These are phyloP conservation scores for Niveomyces coronatus DNA, from an alignment of 2,329 filamentous ascomycete genomes.

Conservation along the genomic window DNA sequence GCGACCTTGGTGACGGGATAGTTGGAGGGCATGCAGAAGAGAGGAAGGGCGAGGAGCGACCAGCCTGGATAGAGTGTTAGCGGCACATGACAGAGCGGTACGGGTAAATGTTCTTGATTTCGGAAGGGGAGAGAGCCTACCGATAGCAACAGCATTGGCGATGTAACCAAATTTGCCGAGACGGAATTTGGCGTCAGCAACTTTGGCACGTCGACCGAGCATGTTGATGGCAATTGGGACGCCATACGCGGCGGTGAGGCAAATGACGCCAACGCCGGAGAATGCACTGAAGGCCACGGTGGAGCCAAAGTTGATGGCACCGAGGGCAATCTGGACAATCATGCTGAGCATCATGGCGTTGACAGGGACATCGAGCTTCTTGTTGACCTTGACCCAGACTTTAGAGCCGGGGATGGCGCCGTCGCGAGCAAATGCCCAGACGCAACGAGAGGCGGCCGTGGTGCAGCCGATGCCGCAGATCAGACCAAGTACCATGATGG, in stretches of 20 bases:
- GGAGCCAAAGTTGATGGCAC: conserved; percentile 60
- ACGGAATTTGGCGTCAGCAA: conserved; percentile 47
- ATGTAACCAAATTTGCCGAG: conserved; percentile 51
- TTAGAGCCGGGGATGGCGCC: conserved; percentile 55
- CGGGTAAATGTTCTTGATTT: neutral
- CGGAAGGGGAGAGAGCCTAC: conserved; percentile 31
- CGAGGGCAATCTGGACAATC: conserved; percentile 52
- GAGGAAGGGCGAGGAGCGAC: conserved; percentile 57
- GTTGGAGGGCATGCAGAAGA: conserved; percentile 62
- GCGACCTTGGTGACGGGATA: conserved; percentile 45
- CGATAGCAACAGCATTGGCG: conserved; percentile 54
- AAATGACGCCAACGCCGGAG: conserved; percentile 60
- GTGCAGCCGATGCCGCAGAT: conserved; percentile 61
- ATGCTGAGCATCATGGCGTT: conserved; percentile 66
- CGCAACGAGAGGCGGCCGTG: conserved; percentile 56
- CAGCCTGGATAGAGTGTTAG: conserved; percentile 39
- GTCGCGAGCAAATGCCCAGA: conserved; percentile 61
- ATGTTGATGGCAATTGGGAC: conserved; percentile 56
- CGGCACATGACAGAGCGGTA: neutral
- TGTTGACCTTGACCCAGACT: conserved; percentile 52
- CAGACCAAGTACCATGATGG: conserved; percentile 54
- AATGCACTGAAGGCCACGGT: conserved; percentile 63
- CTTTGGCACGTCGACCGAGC: conserved; percentile 46
- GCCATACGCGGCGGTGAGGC: conserved; percentile 57
- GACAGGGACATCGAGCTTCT: conserved; percentile 51